A percentile compares a stretch with the other conserved stretches of the same genome.
These are phyloP conservation scores for Grigorovia humatica DNA, from an alignment of 805 yeast species.

Conservation along the genomic window DNA sequence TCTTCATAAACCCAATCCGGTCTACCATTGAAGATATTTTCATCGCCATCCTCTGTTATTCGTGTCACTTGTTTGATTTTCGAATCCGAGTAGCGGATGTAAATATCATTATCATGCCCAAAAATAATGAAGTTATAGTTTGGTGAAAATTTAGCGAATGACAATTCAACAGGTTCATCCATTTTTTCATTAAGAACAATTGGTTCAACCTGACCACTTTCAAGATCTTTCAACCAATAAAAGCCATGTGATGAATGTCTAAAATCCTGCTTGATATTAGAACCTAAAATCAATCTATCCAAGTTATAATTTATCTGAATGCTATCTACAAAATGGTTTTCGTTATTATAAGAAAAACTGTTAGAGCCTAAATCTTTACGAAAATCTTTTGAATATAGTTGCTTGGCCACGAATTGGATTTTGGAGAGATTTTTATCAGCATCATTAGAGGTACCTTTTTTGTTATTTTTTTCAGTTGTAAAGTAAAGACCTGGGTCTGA, in stretches of 20 bases:
- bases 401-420: constrained; percentile 21
- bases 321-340: constrained; percentile 31
- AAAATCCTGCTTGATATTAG: constrained; percentile 45
- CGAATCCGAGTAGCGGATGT: constrained; percentile 31
- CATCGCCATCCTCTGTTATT: constrained; percentile 40
- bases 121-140: constrained; percentile 44
- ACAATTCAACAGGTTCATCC: constrained; percentile 16
- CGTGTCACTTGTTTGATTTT: constrained; percentile 5
- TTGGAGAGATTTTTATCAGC: not conserved
- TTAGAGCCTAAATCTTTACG: constrained; percentile 16
- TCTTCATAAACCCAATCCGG: constrained; percentile 85
- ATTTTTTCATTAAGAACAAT: constrained; percentile 14
- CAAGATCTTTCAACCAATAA: constrained; percentile 53
- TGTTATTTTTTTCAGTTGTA: constrained; percentile 7
- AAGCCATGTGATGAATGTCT: constrained; percentile 57
- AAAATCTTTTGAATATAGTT: constrained; percentile 22
- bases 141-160: constrained; percentile 54
- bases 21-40: constrained; percentile 49
- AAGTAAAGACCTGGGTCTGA: constrained; percentile 39
- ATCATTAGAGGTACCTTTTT: not conserved
- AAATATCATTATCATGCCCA: constrained; percentile 47
- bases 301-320: constrained; percentile 37
- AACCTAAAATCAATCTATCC: constrained; percentile 42
- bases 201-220: constrained; percentile 26
- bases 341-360: constrained; percentile 35